These are phyloP conservation scores for Ascochyta pisi DNA, from an alignment of 2,329 filamentous ascomycete species.

Conservation along the genomic window DNA sequence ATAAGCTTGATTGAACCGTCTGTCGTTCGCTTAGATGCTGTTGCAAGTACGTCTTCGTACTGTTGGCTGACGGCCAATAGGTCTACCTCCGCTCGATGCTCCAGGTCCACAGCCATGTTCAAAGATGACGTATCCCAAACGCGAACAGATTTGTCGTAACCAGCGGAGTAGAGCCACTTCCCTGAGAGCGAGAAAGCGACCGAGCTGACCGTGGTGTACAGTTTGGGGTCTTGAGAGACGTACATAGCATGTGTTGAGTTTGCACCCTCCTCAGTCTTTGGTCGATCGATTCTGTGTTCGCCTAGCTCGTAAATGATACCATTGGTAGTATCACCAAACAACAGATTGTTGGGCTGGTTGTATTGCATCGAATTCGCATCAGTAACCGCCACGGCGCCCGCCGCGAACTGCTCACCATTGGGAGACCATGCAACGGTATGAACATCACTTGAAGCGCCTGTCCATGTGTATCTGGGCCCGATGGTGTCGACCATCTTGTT, in stretches of 20 bases:
- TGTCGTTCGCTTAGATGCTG: constrained; percentile 51
- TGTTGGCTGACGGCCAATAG: constrained; percentile 56
- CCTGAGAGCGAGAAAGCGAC: constrained; percentile 60
- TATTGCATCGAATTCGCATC: constrained; percentile 66
- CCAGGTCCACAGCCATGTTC: constrained; percentile 33
- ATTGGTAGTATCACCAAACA: constrained; percentile 57
- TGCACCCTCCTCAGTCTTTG: constrained; percentile 46
- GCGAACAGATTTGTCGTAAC: constrained; percentile 60
- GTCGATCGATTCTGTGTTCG: constrained; percentile 58
- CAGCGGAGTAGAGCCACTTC: constrained; percentile 59
- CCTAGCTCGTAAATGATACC: constrained; percentile 60
- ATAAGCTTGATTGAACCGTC: constrained; percentile 48
- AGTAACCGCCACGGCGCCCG: constrained; percentile 63
- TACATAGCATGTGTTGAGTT: constrained; percentile 56
- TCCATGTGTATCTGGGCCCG: constrained; percentile 57
- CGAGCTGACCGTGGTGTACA: constrained; percentile 64
- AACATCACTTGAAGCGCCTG: constrained; percentile 66
- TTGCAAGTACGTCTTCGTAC: constrained; percentile 53
- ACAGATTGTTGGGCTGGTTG: constrained; percentile 64
- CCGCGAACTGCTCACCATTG: constrained; percentile 62
- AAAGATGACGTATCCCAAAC: constrained; percentile 47
- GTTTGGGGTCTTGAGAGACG: constrained; percentile 57
- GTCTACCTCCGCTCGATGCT: constrained; percentile 58
- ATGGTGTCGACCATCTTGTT: constrained; percentile 51
- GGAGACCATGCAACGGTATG: constrained; percentile 63